Conservation (phyloP, 1,284 basidiomycete species). For the Rhodotorula sp. region DNA sequence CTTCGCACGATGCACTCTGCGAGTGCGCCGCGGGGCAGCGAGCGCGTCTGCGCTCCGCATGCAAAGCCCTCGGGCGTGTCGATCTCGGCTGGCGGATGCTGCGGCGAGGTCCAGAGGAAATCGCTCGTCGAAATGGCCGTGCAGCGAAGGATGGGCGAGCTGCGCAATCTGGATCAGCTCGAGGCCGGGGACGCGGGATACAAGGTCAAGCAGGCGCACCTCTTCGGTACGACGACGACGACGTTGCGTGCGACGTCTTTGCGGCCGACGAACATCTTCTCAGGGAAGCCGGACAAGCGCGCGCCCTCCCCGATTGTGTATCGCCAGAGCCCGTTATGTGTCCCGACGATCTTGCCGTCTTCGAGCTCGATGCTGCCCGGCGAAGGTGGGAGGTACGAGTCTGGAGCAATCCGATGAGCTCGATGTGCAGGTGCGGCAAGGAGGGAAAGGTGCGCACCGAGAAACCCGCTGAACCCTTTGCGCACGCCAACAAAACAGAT, state of each 20-base stretch:
- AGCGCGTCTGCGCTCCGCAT: constrained; percentile 67
- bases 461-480: constrained; percentile 69
- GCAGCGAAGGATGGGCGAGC: constrained; percentile 62
- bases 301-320: constrained; percentile 84
- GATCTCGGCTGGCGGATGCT: constrained; percentile 59
- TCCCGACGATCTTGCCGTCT: constrained; percentile 61
- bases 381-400: constrained; percentile 70
- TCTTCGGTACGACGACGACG: constrained; percentile 73
- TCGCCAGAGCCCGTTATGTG: constrained; percentile 79
- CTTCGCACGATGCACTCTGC: constrained; percentile 53
- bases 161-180: constrained; percentile 7
- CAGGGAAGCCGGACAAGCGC: constrained; percentile 63
- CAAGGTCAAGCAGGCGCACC: constrained; percentile 57
- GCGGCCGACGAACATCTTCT: constrained; percentile 71
- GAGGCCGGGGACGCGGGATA: neutral
- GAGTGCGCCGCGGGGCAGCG: constrained; percentile 64
- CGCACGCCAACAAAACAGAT: constrained; percentile 94
- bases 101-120: constrained; percentile 76
- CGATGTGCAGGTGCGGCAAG: neutral
- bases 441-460: constrained; percentile 59
- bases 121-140: constrained; percentile 56
- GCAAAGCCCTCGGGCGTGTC: constrained; percentile 56
- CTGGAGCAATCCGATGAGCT: constrained; percentile 52
- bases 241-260: constrained; percentile 67
- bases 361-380: constrained; percentile 69